Conservation (phyloP, 805 yeast genomes). For the Kodamaea hsintzibuensis region DNA sequence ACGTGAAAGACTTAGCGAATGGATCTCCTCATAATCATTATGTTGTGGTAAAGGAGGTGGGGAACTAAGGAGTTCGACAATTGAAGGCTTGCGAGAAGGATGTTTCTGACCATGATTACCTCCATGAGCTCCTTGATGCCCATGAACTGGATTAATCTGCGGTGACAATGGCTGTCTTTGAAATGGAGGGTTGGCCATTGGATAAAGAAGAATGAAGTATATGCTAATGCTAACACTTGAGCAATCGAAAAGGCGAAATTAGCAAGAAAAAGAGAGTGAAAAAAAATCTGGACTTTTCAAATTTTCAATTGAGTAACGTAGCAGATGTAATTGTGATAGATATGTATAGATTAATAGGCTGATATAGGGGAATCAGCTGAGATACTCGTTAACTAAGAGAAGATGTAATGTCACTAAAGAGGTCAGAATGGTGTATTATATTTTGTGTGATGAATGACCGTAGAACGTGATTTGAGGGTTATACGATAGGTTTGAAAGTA, state of each 20-base stretch:
- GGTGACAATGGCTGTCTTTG: conserved; percentile 15
- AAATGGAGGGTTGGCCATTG: conserved; percentile 17
- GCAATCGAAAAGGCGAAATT: neutral
- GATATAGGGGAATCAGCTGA: no score
- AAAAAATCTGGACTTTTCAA: no score
- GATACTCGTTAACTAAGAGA: no score
- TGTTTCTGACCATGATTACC: conserved; percentile 5
- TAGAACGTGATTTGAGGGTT: no score
- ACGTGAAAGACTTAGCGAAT: conserved; percentile 40
- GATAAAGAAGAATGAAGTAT: neutral
- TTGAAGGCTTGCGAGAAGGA: conserved; percentile 55
- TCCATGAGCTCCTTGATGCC: neutral
- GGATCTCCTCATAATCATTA: conserved; percentile 39
- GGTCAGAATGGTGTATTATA: no score
- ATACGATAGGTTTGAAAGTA: no score
- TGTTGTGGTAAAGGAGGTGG: conserved; percentile 64
- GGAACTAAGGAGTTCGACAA: conserved; percentile 71
- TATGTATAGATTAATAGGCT: no score
- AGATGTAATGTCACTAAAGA: no score
- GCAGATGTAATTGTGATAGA: no score
- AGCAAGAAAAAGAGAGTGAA: neutral
- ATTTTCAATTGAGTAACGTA: no score
- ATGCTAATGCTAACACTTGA: no score
- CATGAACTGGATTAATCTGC: conserved; percentile 3
- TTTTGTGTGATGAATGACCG: no score